Base-by-base conservation (phyloP, 225 moss, liverwort and hornwort genomes). In the Thuidium tamariscinum region DNA sequence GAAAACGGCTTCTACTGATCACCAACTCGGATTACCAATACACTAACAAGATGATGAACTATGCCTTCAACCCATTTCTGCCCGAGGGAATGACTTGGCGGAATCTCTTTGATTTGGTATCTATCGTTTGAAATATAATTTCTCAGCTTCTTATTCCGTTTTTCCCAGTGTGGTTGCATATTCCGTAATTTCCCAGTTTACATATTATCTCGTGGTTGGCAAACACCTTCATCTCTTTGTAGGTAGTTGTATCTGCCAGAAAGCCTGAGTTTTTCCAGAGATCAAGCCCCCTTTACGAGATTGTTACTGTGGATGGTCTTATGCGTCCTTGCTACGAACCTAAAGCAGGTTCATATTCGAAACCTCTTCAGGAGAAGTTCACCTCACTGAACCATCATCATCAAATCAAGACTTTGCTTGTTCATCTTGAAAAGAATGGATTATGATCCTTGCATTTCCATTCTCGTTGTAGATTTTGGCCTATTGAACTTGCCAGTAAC, bases 181-280 rank as follows among this genome's bases (percentile, higher is more conserved):
- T 25, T 44, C 59, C 44, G 46, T 60, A 44, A 18, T 16, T 18
- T 83, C 80, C 20, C 46, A 46, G 18, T 12, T 20, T 63, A 55
- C 18, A 80, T 80, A 51, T 51, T 37, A 64, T 66, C 56, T 64
- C 30, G 65, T 70, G 48, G 71, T 76, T 70, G 32, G 63, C 72
- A 65, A 52, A 55, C 44, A 59, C 78, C 36, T 83, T 60, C 59
- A 62, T 79, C 18, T 23, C 52, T 78, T 85, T 82, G 89, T 89
- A 96, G 96, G 94, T 96, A 39, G 93, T 96, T 86, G 96, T 95
- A 37, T 96, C 96, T 86, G 93, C 96, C 25, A 93, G 95, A 88
- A 96, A 96, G 70, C 95, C 95, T 65, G 95, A 96, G 65, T 96
- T 96, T 83, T 95, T 95, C 70, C 94, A 95, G 34, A 92, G 91